phyloP scores from a whole-genome alignment of 1,284 basidiomycete species.

The Cutaneotrichosporon mucoides region DNA sequence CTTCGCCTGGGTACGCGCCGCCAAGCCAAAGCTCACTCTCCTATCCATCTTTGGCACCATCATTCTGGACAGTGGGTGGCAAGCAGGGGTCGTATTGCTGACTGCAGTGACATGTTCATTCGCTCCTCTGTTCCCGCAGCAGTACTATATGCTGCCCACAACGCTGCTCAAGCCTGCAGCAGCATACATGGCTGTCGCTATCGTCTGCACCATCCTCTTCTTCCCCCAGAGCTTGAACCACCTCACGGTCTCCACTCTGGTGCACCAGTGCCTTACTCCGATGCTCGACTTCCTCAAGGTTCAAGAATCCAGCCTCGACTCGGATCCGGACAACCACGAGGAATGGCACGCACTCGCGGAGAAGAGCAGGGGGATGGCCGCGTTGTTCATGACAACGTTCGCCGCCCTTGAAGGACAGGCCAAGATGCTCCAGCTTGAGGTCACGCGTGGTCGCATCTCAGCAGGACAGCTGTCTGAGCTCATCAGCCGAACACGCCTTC shows the following conservation, averaged over 20 bases:
- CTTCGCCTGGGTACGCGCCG: slow-evolving; percentile 60
- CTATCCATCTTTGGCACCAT: slow-evolving; percentile 56
- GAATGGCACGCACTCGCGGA: slow-evolving; percentile 32
- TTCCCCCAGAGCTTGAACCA: slow-evolving; percentile 71
- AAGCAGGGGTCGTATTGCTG: slow-evolving; percentile 5
- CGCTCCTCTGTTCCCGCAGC: slow-evolving; percentile 60
- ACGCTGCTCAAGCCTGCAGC: slow-evolving; percentile 58
- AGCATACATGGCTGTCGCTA: slow-evolving; percentile 60
- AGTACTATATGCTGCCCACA: slow-evolving; percentile 59
- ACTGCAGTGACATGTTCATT: slow-evolving; percentile 56
- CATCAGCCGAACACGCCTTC: slow-evolving; percentile 37
- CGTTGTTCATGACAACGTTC: slow-evolving; percentile 26
- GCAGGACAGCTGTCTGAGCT: slow-evolving; percentile 45
- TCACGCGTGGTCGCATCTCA: slow-evolving; percentile 49
- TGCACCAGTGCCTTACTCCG: slow-evolving; percentile 36
- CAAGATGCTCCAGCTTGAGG: slow-evolving; percentile 49
- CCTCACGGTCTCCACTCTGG: slow-evolving; percentile 34
- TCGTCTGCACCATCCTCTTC: slow-evolving; percentile 58
- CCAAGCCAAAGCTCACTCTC: slow-evolving; percentile 60
- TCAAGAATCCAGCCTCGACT: slow-evolving; percentile 41
- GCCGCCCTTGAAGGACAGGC: slow-evolving; percentile 33
- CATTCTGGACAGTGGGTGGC: slow-evolving; percentile 37
- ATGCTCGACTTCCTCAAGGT: slow-evolving; percentile 36
- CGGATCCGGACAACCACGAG: slow-evolving; percentile 24
- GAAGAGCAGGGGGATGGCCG: slow-evolving; percentile 23